A percentile compares a stretch with the other conserved stretches of the same genome.
Conservation (phyloP, 345 rosid genomes). For the Pistacia atlantica region DNA sequence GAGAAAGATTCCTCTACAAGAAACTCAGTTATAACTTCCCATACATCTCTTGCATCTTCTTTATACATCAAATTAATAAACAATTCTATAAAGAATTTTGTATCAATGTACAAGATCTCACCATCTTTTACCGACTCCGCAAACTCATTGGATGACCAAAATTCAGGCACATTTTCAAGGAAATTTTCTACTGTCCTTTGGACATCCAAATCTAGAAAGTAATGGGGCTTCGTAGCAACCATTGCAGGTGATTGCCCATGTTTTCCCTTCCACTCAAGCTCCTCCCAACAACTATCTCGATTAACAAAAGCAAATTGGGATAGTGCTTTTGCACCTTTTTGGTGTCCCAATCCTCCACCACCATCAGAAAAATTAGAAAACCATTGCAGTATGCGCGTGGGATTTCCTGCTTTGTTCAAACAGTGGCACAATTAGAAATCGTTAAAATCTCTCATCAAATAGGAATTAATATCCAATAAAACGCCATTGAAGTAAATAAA, state of each 20-base stretch:
- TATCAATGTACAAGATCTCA: conserved; percentile 63
- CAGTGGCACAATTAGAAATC: conserved; percentile 1
- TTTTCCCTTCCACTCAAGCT: conserved; percentile 92
- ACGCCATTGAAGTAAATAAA: neutral
- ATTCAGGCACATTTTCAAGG: conserved; percentile 77
- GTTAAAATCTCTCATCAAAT: neutral
- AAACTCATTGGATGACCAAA: conserved; percentile 91
- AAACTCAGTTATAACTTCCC: conserved; percentile 73
- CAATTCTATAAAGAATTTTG: conserved; percentile 61
- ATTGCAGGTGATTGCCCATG: conserved; percentile 97
- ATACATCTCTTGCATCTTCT: conserved; percentile 64
- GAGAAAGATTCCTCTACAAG: conserved; percentile 66
- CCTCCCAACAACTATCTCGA: conserved; percentile 96
- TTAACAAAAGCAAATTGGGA: conserved; percentile 84
- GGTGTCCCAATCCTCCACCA: conserved; percentile 71
- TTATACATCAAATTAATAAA: conserved; percentile 66
- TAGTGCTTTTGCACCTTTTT: conserved; percentile 83
- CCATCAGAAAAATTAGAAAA: conserved; percentile 69
- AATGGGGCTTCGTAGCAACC: conserved; percentile 95
- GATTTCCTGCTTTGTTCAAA: conserved; percentile 49
- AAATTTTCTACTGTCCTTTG: conserved; percentile 74
- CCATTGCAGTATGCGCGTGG: conserved; percentile 59
- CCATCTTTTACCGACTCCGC: conserved; percentile 80
- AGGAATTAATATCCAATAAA: neutral
- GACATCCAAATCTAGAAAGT: conserved; percentile 87